phyloP scores from a whole-genome alignment of 495 filamentous ascomycete genomes.

The Annulohypoxylon stygium region DNA sequence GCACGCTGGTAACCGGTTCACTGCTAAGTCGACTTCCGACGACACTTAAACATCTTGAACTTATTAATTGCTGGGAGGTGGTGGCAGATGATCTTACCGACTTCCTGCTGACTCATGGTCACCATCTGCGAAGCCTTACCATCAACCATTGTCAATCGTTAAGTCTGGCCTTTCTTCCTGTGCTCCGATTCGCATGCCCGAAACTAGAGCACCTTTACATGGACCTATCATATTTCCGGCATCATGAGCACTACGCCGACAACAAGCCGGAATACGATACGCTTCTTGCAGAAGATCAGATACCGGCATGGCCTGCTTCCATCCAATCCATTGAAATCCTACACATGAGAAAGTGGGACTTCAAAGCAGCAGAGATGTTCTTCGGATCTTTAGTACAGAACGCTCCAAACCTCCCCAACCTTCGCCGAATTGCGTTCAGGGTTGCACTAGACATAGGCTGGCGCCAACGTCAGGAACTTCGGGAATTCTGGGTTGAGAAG shows the following conservation, averaged over 20 bases:
- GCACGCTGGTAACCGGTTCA: slow-evolving; percentile 69
- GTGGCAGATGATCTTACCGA: slow-evolving; percentile 67
- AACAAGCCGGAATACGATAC: slow-evolving; percentile 76
- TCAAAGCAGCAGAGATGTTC: slow-evolving; percentile 74
- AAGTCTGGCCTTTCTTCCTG: slow-evolving; percentile 75
- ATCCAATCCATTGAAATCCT: slow-evolving; percentile 78
- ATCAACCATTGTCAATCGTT: slow-evolving; percentile 83
- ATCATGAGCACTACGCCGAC: slow-evolving; percentile 65
- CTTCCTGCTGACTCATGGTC: slow-evolving; percentile 74
- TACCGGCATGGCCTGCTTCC: slow-evolving; percentile 79
- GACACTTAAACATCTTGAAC: slow-evolving; percentile 71
- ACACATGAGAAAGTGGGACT: slow-evolving; percentile 78
- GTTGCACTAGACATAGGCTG: slow-evolving; percentile 80
- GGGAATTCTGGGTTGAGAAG: slow-evolving; percentile 76
- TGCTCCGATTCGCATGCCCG: slow-evolving; percentile 72
- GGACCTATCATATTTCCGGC: slow-evolving; percentile 77
- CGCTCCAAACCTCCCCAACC: slow-evolving; percentile 69
- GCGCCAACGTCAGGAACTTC: slow-evolving; percentile 80
- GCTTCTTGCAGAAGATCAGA: slow-evolving; percentile 69
- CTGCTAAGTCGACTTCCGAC: slow-evolving; percentile 73
- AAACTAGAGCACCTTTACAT: slow-evolving; percentile 75
- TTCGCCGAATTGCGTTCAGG: slow-evolving; percentile 76
- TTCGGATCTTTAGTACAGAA: slow-evolving; percentile 80
- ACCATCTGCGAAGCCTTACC: slow-evolving; percentile 70
- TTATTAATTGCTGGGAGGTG: slow-evolving; percentile 81